Evolutionary conservation across 2,329 filamentous ascomycete species (phyloP).

Genomic region (Aspergillus hiratsukae): DNA sequence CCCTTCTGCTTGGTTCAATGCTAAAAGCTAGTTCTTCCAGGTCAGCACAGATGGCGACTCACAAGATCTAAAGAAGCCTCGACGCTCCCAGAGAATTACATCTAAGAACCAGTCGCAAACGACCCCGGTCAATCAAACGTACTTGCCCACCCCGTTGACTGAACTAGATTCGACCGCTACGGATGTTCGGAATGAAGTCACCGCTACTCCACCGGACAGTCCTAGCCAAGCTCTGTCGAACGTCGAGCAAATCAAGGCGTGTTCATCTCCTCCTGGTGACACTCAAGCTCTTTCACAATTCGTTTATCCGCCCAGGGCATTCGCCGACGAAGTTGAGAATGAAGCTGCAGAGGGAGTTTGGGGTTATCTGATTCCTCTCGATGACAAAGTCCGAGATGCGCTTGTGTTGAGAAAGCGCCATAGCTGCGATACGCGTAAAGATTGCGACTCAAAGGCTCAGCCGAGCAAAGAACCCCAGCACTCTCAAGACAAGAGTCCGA

Average conservation of each 20-base stretch:
- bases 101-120: slow-evolving; percentile 52
- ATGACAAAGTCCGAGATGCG: slow-evolving; percentile 62
- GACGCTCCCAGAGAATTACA: slow-evolving; percentile 69
- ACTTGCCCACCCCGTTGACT: slow-evolving; percentile 78
- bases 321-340: slow-evolving; percentile 79
- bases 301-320: slow-evolving; percentile 63
- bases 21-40: slow-evolving; percentile 44
- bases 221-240: slow-evolving; percentile 50
- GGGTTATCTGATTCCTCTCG: slow-evolving; percentile 87
- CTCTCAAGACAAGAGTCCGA: slow-evolving; percentile 47
- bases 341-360: slow-evolving; percentile 83
- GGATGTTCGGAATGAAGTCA: slow-evolving; percentile 62
- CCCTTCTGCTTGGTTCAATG: slow-evolving; percentile 14
- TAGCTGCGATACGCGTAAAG: slow-evolving; percentile 56
- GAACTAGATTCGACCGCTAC: slow-evolving; percentile 61
- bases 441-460: slow-evolving; percentile 34
- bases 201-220: slow-evolving; percentile 63
- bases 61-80: slow-evolving; percentile 73
- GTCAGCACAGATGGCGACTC: slow-evolving; percentile 59
- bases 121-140: slow-evolving; percentile 61
- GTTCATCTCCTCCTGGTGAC: slow-evolving; percentile 66
- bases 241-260: slow-evolving; percentile 33
- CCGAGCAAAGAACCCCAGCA: slow-evolving; percentile 37
- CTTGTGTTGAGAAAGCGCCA: slow-evolving; percentile 72
- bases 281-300: slow-evolving; percentile 80